Evolutionary conservation across 169 alveolate species (phyloP).

Genomic region (Plasmodium berghei): DNA sequence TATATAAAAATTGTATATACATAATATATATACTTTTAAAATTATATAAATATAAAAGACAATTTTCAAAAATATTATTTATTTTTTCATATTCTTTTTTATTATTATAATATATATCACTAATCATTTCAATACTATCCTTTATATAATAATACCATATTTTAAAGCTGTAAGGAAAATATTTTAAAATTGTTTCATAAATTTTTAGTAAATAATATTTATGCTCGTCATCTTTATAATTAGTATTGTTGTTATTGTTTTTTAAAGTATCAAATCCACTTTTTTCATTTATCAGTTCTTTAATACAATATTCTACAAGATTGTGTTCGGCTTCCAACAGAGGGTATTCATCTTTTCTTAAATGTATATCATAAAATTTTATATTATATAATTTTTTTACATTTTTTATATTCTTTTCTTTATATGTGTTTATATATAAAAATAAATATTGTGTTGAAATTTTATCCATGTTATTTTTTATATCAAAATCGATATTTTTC

Average conservation of each 20-base stretch:
- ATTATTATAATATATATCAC: slow-evolving; percentile 33
- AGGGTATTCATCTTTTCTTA: slow-evolving; percentile 15
- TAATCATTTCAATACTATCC: slow-evolving; percentile 58
- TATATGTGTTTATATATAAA: slow-evolving; percentile 58
- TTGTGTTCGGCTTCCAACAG: slow-evolving; percentile 20
- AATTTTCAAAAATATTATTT: slow-evolving; percentile 32
- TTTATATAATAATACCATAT: slow-evolving; percentile 53
- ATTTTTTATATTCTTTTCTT: slow-evolving; percentile 25
- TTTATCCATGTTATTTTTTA: slow-evolving; percentile 39
- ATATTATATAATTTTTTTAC: slow-evolving; percentile 7
- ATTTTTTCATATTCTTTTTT: slow-evolving; percentile 32
- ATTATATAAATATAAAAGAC: slow-evolving; percentile 57
- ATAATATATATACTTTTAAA: slow-evolving; percentile 44
- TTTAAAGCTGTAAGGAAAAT: slow-evolving; percentile 65
- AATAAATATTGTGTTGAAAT: slow-evolving; percentile 55
- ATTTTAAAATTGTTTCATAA: slow-evolving; percentile 37
- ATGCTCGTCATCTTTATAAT: not conserved
- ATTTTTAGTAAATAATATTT: slow-evolving; percentile 10
- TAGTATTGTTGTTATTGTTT: not conserved
- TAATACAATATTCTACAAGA: slow-evolving; percentile 29
- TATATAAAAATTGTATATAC: slow-evolving; percentile 62
- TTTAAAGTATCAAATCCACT: not conserved
- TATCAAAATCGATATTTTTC: slow-evolving; percentile 48
- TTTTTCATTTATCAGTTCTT: not conserved
- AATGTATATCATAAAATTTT: slow-evolving; percentile 51